A percentile compares a stretch with the other conserved stretches of the same genome.
Evolutionary conservation across 768 basidiomycete genomes (phyloP).

Genomic region (Epithele typhae): DNA sequence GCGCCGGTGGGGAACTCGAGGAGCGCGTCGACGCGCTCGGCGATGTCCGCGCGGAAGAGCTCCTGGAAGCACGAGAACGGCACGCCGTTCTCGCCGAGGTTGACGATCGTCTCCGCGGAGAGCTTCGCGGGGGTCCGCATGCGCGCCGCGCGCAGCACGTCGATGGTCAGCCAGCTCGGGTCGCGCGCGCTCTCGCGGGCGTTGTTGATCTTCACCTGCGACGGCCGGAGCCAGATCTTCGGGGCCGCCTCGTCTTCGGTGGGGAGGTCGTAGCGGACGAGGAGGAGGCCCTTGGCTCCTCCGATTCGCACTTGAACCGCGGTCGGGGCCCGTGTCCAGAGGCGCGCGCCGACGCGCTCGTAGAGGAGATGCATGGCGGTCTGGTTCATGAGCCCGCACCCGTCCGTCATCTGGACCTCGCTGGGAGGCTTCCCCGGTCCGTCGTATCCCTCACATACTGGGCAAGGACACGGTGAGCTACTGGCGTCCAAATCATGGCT

Average conservation of each 20-base stretch:
- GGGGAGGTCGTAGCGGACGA: constrained; percentile 20
- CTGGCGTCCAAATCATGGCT: too few relatives aligned
- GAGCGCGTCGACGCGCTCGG: constrained; percentile 22
- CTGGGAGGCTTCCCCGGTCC: constrained; percentile 20
- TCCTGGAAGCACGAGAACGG: constrained; percentile 32
- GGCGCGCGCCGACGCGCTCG: constrained; percentile 4
- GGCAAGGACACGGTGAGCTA: too few relatives aligned
- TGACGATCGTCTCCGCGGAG: constrained; percentile 56
- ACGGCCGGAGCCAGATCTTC: constrained; percentile 25
- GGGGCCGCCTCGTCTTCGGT: constrained; percentile 10
- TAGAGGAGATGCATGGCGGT: constrained; percentile 34
- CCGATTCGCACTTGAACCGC: constrained; percentile 27
- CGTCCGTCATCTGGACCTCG: constrained; percentile 56
- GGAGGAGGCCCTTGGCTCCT: constrained; percentile 28
- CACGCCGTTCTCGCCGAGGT: constrained; percentile 63
- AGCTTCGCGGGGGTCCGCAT: constrained; percentile 42
- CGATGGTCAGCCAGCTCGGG: constrained; percentile 43
- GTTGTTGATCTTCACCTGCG: constrained; percentile 34
- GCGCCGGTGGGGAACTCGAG: background rate
- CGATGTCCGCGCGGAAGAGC: constrained; percentile 13
- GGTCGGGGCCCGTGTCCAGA: constrained; percentile 21
- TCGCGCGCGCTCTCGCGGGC: constrained; percentile 28
- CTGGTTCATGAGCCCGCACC: constrained; percentile 66
- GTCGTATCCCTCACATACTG: constrained; percentile 24
- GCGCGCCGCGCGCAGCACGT: constrained; percentile 50